Conservation (phyloP, 345 rosid genomes). For the Syzygium aqueum region DNA sequence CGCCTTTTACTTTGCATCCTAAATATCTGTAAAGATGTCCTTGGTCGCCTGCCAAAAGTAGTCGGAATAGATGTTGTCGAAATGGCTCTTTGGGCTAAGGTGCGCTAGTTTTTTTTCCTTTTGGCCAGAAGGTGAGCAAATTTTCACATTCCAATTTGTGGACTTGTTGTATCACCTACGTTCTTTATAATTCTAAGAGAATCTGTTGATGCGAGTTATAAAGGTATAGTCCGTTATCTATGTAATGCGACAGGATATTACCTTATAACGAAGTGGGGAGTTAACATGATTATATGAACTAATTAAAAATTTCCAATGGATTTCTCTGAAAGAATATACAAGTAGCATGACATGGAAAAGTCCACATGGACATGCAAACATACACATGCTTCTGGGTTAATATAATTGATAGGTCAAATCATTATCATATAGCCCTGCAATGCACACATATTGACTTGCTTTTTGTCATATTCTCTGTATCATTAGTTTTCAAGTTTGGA, state of each 20-base stretch:
- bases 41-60: slow-evolving; percentile 75
- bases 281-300: neutral
- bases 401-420: neutral
- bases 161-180: neutral
- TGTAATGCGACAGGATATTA: neutral
- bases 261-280: neutral
- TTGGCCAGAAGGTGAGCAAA: neutral
- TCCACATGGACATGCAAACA: neutral
- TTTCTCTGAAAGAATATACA: neutral
- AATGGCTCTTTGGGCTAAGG: slow-evolving; percentile 99
- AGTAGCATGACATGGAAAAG: neutral
- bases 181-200: neutral
- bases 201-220: neutral
- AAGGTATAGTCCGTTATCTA: neutral
- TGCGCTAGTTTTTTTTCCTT: slow-evolving; percentile 12
- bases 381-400: neutral
- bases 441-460: neutral
- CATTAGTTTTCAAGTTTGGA: neutral
- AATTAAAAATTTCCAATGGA: neutral
- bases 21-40: slow-evolving; percentile 71
- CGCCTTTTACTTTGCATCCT: slow-evolving; percentile 66
- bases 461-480: neutral
- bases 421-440: neutral
- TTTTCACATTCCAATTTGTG: slow-evolving; percentile 7
- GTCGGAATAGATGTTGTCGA: slow-evolving; percentile 89